Evolutionary conservation across 148 eudicot species (phyloP).

Genomic region (Talinum fruticosum): DNA sequence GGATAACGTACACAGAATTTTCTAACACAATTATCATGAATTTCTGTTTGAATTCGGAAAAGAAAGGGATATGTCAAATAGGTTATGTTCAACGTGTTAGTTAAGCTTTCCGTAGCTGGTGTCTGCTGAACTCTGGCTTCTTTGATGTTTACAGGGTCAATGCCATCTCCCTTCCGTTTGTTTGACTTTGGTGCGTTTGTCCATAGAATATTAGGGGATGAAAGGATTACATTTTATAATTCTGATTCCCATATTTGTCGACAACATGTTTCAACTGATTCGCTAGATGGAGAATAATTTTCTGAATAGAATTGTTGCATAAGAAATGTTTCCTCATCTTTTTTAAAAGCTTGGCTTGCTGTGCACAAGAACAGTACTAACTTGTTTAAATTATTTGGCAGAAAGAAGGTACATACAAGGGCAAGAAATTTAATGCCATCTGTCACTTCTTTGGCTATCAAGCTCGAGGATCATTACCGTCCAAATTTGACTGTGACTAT

Average conservation of each 20-base stretch:
- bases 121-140: not conserved
- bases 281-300: not conserved
- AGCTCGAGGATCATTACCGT: conserved; percentile 97
- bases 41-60: not conserved
- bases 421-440: conserved; percentile 95
- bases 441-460: conserved; percentile 99
- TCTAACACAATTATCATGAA: not conserved
- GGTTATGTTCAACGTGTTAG: not conserved
- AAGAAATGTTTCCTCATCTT: not conserved
- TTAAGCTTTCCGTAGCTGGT: not conserved
- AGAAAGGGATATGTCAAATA: not conserved
- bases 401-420: conserved; percentile 98
- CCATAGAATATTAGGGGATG: not conserved
- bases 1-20: not conserved
- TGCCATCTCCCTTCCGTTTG: not conserved
- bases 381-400: conserved; percentile 32
- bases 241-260: not conserved
- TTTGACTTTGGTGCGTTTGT: not conserved
- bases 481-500: conserved; percentile 96
- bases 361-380: not conserved
- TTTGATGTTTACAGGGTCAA: not conserved
- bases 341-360: not conserved
- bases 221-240: not conserved
- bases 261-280: conserved; percentile 2
- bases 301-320: not conserved